Percentiles rank a stretch among this genome's conserved stretches.
Conservation (phyloP, 2,329 filamentous ascomycete species). For the Xylaria digitata region DNA sequence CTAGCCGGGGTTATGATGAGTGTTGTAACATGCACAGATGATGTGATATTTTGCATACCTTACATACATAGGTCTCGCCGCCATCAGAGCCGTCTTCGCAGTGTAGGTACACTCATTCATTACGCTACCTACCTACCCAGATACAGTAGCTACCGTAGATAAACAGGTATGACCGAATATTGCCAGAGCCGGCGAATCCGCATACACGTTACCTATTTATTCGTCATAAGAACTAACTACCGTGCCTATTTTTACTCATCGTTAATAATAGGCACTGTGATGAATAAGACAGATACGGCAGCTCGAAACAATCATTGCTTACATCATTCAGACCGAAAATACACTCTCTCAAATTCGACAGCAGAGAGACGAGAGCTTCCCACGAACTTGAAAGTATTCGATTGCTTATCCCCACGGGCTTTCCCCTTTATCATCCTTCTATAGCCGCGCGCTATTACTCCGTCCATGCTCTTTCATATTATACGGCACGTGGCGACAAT, state of each 20-base stretch:
- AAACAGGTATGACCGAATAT: slow-evolving; percentile 11
- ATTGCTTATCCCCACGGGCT: background rate
- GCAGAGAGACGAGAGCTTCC: background rate
- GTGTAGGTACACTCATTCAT: too few relatives aligned
- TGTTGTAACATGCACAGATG: slow-evolving; percentile 33
- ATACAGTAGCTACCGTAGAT: background rate
- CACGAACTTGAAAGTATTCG: background rate
- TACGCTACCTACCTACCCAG: background rate
- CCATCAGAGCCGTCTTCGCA: slow-evolving; percentile 20
- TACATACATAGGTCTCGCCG: slow-evolving; percentile 18
- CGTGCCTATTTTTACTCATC: background rate
- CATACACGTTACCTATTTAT: background rate
- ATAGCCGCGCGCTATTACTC: background rate
- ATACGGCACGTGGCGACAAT: slow-evolving; percentile 2
- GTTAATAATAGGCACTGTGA: background rate
- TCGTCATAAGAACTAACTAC: background rate
- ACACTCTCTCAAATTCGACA: background rate
- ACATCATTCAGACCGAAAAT: background rate
- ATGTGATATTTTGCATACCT: slow-evolving; percentile 34
- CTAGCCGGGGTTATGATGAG: slow-evolving; percentile 27
- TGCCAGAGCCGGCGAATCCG: slow-evolving; percentile 4
- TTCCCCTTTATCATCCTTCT: background rate
- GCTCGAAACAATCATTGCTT: background rate
- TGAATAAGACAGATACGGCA: slow-evolving; percentile 1
- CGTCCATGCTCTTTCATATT: background rate